Base-by-base conservation (phyloP, 805 yeast genomes). In the Lipomyces sp. region DNA sequence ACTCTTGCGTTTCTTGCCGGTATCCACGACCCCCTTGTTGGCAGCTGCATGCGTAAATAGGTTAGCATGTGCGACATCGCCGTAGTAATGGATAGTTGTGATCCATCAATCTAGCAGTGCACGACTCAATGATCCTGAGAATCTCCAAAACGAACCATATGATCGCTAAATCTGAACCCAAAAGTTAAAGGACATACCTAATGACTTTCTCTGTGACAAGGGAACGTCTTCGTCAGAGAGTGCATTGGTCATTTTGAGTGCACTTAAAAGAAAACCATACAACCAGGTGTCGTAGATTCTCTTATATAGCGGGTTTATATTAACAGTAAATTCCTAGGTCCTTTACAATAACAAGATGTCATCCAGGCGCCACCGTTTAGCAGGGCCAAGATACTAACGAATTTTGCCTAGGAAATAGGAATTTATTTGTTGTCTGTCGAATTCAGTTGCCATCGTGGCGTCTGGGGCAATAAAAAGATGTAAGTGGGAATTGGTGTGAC, bases 211-310 rank as follows among this genome's bases (percentile, higher is more conserved):
- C 55, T 45, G 37, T 42, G 67, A 55, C 58, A 66, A 42, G 13
- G 69, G 69, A n/a, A 66, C 33, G 45, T 66, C 69, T 18, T 66
- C 69, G 39, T 66, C 67, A 32, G 66, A 63, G 7, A 39, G 48
- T 32, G 29, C 33, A 24, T 59, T 57, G 24, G 58, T 32, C 62
- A 59, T 59, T 18, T 30, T n/a, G 54, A 42, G 10, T 42, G 48
- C 24, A 42, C 2, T 2, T 15, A 18, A 1, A 3, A 18, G 7
- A 8, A 42, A 13, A 4, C n/a, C 18, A n/a, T 42, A 15, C 18
- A 15, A 42, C 18, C 3, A 42, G 6, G 6, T 18, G 4, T 1
- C n/a, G 48, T 3, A n/a, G 24, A 10, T 13, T 42, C n/a, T 42
- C 24, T 42, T 42, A 42, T 42, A 5, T 42, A 8, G 24, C 48